Evolutionary conservation across 371 early-diverging fungal species (phyloP).

Genomic region (Haplosporangium sp.): DNA sequence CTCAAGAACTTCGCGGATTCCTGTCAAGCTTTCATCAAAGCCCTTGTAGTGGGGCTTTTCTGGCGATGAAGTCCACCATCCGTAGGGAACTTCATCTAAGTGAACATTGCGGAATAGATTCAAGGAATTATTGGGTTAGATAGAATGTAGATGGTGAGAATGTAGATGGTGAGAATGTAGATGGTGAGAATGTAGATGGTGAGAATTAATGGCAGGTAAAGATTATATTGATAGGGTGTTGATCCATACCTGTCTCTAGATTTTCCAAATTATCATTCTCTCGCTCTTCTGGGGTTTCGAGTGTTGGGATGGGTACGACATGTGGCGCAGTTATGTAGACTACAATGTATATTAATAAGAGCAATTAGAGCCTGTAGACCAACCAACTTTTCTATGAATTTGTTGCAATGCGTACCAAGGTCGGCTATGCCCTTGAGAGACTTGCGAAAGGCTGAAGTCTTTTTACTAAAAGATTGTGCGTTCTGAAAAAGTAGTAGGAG

Average conservation of each 20-base stretch:
- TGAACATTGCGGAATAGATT: background rate
- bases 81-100: conserved; percentile 64
- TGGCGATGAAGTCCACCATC: conserved; percentile 70
- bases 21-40: conserved; percentile 67
- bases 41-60: conserved; percentile 65
- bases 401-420: conserved; percentile 58
- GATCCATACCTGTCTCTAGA: conserved; percentile 59
- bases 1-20: conserved; percentile 62
- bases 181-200: too few relatives aligned
- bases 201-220: background rate
- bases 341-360: conserved; percentile 16
- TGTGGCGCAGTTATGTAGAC: conserved; percentile 78
- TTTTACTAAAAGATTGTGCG: conserved; percentile 71
- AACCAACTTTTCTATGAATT: background rate
- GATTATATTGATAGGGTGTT: too few relatives aligned
- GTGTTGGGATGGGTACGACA: conserved; percentile 64
- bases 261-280: conserved; percentile 62
- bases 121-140: background rate
- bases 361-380: background rate
- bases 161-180: too few relatives aligned
- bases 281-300: conserved; percentile 64
- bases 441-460: conserved; percentile 77
- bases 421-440: conserved; percentile 70
- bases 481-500: conserved; percentile 57
- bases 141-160: background rate